Evolutionary conservation across 202 grass and related monocot species (phyloP), one percentile per base, ranked within the genome.

Genomic region (Saccharum hybrid): DNA sequence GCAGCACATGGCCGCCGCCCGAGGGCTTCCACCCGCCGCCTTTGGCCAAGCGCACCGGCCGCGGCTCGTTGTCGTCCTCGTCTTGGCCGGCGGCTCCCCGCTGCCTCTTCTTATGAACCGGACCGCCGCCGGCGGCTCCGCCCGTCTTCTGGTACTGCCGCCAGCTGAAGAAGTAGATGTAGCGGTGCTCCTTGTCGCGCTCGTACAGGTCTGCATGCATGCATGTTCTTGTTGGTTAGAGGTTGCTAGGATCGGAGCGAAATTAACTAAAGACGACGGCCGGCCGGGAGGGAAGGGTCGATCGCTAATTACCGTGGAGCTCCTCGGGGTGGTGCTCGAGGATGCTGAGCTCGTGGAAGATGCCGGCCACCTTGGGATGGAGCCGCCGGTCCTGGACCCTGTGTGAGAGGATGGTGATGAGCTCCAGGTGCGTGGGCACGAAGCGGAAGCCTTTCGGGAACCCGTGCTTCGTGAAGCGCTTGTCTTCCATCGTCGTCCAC

Each of bases 11-110:
- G 37, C 43, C 66, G 3, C 77, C 56, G 13, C 87, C 87, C 0
- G 87, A 85, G 2, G 87, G 42, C 82, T 71, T 89, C 87, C 87
- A 88, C 2, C 2, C 18, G 64, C 87, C 87, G 56, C n/a, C 57
- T 28, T 2, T 14, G 9, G 65, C 23, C 45, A 7, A 0, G 19
- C 87, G 72, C 10, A 16, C 8, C 19, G 87, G 78, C 13, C 59
- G 26, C 28, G 3, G 30, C 43, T 28, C 51, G 33, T 40, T 68
- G 16, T 36, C 63, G 31, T 23, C 71, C 26, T 52, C 15, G 77
- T 34, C 61, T 15, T 73, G 51, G 46, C 46, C 46, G 46, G 1
- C 46, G 46, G 10, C 48, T 21, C 52, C 52, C 19, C 52, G 52
- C 52, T 21, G 52, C 52, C 52, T 57, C 52, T 57, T 57, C 9